Conservation (phyloP, 176 grass and related monocot species). For the Secale cereale region DNA sequence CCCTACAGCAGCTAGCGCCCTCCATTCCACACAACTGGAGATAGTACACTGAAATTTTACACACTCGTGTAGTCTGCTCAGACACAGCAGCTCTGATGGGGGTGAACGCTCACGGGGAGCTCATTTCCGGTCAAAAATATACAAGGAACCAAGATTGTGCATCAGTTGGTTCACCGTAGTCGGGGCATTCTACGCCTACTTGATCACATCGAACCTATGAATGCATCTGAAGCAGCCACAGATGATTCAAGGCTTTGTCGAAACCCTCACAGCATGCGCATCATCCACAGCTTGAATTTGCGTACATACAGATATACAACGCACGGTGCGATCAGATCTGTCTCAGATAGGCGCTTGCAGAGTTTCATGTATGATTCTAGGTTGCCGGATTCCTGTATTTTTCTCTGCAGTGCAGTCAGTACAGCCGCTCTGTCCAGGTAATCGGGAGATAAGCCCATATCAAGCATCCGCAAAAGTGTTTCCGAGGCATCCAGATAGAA, state of each 20-base stretch:
- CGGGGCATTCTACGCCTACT: not conserved
- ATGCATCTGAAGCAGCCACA: conserved; percentile 54
- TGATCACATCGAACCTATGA: conserved; percentile 25
- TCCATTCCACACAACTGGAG: conserved; percentile 3
- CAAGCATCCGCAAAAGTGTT: conserved; percentile 70
- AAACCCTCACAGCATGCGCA: conserved; percentile 71
- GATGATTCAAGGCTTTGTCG: conserved; percentile 12
- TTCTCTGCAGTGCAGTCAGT: conserved; percentile 61
- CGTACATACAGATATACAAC: conserved; percentile 79
- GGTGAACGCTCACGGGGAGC: not conserved
- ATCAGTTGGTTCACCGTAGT: conserved; percentile 4
- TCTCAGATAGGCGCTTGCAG: conserved; percentile 72
- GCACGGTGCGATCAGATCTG: conserved; percentile 73
- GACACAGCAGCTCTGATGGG: conserved; percentile 1
- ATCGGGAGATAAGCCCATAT: conserved; percentile 71
- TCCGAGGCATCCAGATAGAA: conserved; percentile 78
- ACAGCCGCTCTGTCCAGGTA: conserved; percentile 89
- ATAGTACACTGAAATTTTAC: conserved; percentile 23
- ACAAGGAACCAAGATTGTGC: conserved; percentile 36
- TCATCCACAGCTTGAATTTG: conserved; percentile 86
- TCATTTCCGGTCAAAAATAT: conserved; percentile 32
- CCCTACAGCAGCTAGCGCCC: conserved; percentile 1
- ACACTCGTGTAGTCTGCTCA: conserved; percentile 26
- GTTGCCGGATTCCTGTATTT: conserved; percentile 71
- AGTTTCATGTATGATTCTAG: conserved; percentile 76